These are phyloP conservation scores for Quillaja saponaria DNA, from an alignment of 306 rosid species.

Conservation along the genomic window DNA sequence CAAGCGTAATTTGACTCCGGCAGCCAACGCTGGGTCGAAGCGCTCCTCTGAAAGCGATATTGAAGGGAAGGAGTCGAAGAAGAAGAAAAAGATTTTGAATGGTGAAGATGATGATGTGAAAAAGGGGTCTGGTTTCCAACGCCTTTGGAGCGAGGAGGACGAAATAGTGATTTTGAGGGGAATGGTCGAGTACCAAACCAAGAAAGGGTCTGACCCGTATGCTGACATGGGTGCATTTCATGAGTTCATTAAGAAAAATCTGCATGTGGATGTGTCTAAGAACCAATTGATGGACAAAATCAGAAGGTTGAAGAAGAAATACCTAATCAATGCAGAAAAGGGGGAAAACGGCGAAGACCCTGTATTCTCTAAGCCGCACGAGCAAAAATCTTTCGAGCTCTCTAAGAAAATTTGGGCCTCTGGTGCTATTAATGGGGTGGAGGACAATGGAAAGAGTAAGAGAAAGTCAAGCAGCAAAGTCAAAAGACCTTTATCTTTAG, in stretches of 20 bases:
- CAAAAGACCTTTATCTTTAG: constrained; percentile 9
- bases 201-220: constrained; percentile 36
- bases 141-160: constrained; percentile 53
- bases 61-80: constrained; percentile 30
- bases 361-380: constrained; percentile 39
- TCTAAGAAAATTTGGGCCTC: constrained; percentile 43
- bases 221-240: constrained; percentile 36
- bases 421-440: constrained; percentile 12
- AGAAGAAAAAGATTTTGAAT: constrained; percentile 29
- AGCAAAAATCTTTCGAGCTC: constrained; percentile 31
- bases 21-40: constrained; percentile 20
- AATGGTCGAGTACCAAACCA: constrained; percentile 42
- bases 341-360: constrained; percentile 38
- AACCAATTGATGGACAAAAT: constrained; percentile 41
- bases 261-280: constrained; percentile 41
- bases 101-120: constrained; percentile 42
- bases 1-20: constrained; percentile 11
- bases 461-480: constrained; percentile 20
- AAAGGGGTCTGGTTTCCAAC: constrained; percentile 29
- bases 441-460: constrained; percentile 11
- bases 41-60: constrained; percentile 22
- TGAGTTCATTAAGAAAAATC: constrained; percentile 39
- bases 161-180: constrained; percentile 47
- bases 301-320: constrained; percentile 53
- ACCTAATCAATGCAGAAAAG: constrained; percentile 23